These are phyloP conservation scores for Aphanomyces euteiches DNA, from an alignment of 352 stramenopile genomes.

Conservation along the genomic window DNA sequence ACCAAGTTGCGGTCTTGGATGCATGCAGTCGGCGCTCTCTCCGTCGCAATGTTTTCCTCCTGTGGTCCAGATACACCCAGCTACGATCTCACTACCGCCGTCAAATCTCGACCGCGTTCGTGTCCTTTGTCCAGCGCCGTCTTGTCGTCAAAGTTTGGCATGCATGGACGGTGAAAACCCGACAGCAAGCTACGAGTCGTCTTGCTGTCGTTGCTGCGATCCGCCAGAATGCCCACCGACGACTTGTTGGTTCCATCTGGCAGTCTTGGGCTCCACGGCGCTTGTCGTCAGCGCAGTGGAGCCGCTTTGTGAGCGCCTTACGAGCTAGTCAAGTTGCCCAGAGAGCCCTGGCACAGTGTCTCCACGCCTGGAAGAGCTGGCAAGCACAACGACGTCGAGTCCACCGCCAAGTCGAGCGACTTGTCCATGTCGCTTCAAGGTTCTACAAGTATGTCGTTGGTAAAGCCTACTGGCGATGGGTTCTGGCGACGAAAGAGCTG, in stretches of 20 bases:
- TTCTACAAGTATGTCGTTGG: not conserved
- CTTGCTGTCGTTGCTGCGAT: too few relatives aligned
- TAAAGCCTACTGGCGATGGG: constrained; percentile 15
- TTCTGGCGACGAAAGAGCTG: not conserved
- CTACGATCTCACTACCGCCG: not conserved
- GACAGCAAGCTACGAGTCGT: not conserved
- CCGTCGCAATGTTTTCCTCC: too few relatives aligned
- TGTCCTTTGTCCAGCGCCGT: not conserved
- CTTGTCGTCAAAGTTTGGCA: constrained; percentile 1
- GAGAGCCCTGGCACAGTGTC: too few relatives aligned
- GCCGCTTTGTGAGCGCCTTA: not conserved
- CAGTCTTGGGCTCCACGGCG: too few relatives aligned
- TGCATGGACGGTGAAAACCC: not conserved
- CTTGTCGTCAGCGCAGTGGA: not conserved
- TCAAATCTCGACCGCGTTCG: not conserved
- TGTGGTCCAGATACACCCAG: too few relatives aligned
- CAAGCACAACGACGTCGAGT: not conserved
- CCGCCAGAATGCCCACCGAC: too few relatives aligned
- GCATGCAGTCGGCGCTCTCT: too few relatives aligned
- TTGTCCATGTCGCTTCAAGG: not conserved
- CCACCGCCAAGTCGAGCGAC: not conserved
- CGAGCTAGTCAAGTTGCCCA: too few relatives aligned
- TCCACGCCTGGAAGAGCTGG: too few relatives aligned
- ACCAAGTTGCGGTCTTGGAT: too few relatives aligned
- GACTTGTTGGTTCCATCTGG: too few relatives aligned